Conservation (phyloP, 2,329 filamentous ascomycete genomes). For the Pyricularia grisea region DNA sequence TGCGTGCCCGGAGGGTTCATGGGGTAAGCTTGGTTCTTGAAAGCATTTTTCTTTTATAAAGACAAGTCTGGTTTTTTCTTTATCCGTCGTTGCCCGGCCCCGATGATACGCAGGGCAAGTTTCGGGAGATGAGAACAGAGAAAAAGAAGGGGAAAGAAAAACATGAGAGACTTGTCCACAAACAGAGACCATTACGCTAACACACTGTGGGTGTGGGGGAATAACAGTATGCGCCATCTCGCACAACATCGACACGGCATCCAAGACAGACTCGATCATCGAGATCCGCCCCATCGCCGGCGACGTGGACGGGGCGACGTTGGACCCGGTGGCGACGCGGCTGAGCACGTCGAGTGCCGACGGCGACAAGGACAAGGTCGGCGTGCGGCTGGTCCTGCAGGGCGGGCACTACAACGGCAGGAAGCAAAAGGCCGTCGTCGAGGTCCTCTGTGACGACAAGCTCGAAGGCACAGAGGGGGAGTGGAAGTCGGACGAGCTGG, state of each 20-base stretch:
- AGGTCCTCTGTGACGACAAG: conserved; percentile 72
- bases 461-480: conserved; percentile 67
- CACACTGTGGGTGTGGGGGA: too few relatives aligned
- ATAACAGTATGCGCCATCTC: conserved; percentile 67
- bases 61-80: too few relatives aligned
- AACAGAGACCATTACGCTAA: not conserved
- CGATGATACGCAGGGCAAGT: too few relatives aligned
- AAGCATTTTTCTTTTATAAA: too few relatives aligned
- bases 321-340: conserved; percentile 58
- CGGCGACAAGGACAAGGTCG: conserved; percentile 58
- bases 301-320: conserved; percentile 47
- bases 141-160: too few relatives aligned
- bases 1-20: conserved; percentile 59
- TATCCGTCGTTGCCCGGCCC: too few relatives aligned
- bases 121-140: too few relatives aligned
- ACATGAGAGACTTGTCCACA: not conserved
- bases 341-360: conserved; percentile 57
- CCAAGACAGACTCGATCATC: conserved; percentile 35
- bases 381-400: conserved; percentile 58
- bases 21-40: conserved; percentile 35
- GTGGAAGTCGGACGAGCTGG: conserved; percentile 46
- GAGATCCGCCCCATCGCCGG: conserved; percentile 68
- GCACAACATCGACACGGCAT: conserved; percentile 39
- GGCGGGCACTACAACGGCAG: conserved; percentile 41
- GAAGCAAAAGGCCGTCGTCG: conserved; percentile 65